Evolutionary conservation across 1,139 yeast species (phyloP), one percentile per base, ranked within the genome.

Genomic region (Taphrina betulina): DNA sequence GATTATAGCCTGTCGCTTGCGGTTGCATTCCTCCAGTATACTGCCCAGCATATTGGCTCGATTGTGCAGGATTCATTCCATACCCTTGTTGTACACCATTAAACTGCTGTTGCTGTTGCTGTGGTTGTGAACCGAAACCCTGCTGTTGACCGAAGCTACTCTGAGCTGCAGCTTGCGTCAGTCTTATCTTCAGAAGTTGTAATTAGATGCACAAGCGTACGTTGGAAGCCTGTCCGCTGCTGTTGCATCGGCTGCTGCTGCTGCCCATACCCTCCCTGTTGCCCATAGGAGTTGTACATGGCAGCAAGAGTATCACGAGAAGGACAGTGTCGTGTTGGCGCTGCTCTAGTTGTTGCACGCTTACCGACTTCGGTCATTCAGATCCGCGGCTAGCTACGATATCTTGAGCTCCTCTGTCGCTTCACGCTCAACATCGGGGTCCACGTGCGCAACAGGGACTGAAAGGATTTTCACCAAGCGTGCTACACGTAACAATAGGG

Each of bases 101-200:
- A 51, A 68, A 63, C 43, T 69, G 68, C 53, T 65, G 69, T 52
- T 69, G 64, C 31, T 71, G 71, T 10, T 52, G 64, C 36, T 66
- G 69, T 33, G 64, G 68, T 35, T 65, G 70, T 26, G 53, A 53
- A 5, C 43, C 59, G 26, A 56, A 57, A 4, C 76, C 22, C 24
- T 48, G 53, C 35, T 37, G 45, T 29, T 37, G 54, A 10, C 37
- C 38, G 16, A 36, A 38, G 12, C 35, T 24, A 14, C 42, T 36
- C 22, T 48, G 53, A 4, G 44, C 53, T 28, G 17, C 14, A 17
- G 20, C n/a, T n/a, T n/a, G n/a, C n/a, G n/a, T n/a, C n/a, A n/a
- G n/a, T n/a, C n/a, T n/a, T n/a, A n/a, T n/a, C n/a, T 28, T 28
- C 10, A 20, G 22, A 2, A n/a, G 37, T 17, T 42, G 33, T 20